Evolutionary conservation across 1,284 basidiomycete genomes (phyloP), one percentile per base, ranked within the genome.

Genomic region (Trichosporon coremiiforme): DNA sequence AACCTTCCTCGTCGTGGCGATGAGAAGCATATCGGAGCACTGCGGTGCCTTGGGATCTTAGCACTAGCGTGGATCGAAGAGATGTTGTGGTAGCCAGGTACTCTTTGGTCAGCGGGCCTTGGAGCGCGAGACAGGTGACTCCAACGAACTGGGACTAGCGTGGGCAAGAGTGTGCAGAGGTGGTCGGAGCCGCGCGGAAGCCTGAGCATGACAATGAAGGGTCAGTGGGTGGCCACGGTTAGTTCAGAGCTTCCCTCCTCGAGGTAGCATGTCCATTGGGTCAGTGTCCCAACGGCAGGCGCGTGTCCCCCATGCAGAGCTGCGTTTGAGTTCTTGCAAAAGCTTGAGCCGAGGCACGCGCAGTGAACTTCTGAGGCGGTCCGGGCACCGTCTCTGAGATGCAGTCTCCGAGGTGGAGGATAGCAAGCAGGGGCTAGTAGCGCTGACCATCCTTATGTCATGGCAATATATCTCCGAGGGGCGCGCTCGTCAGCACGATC

Each of bases 261-360:
- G 47, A 53, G 47, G 47, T 53, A 9, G 47, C 47, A 22, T 53
- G 47, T 53, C 47, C 47, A 53, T 20, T 53, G 47, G 4, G 47
- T 53, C 47, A 53, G 47, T 53, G 47, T 53, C 20, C 47, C 47
- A 53, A 10, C 1, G 20, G 1, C 1, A 22, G 47, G 47, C 47
- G 47, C 47, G 20, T 22, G 47, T 53, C 47, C 9, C 47, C 10
- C 47, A 22, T 20, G 47, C 47, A 53, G 47, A 4, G 47, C 47
- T n/a, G 47, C 47, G 20, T 22, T 53, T 22, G 20, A 53, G 47
- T 53, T 53, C 20, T 1, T 5, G n/a, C 47, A 20, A 2, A 22
- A 22, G 47, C 47, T 8, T 22, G 47, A 1, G 15, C 5, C 9
- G 47, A 4, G 47, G 20, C 1, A 47, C 4, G 45, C 45, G 4